Evolutionary conservation across 306 rosid species (phyloP), one percentile per base, ranked within the genome.

Genomic region (Astragalus membranaceus): DNA sequence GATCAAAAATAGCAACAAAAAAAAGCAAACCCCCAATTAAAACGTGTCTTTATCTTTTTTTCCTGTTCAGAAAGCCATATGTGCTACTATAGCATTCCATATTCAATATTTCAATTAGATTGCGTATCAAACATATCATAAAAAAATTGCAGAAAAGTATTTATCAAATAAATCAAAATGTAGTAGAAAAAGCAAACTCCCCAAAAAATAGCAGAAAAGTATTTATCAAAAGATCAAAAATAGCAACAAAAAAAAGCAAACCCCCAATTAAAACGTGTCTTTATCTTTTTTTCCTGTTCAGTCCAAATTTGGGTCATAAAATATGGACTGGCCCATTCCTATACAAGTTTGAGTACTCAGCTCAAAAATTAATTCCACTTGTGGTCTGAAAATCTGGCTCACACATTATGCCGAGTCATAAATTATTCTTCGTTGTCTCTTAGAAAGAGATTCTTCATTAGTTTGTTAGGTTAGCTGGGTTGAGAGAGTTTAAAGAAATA

Each of bases 31-130:
- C n/a, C n/a, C n/a, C n/a, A n/a, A n/a, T n/a, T n/a, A n/a, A n/a
- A n/a, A n/a, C n/a, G n/a, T n/a, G n/a, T n/a, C n/a, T n/a, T n/a
- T n/a, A n/a, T n/a, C n/a, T n/a, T n/a, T n/a, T n/a, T n/a, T n/a
- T n/a, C n/a, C n/a, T n/a, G n/a, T n/a, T 35, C 42, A 23, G 10
- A 64, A 48, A 62, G 36, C 33, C 63, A 59, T 44, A 53, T 57
- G 52, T 47, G 64, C 67, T 5, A 7, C 41, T 76, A 35, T n/a
- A 69, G 65, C 48, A 71, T 44, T 59, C 42, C 64, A 23, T 42
- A 35, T 16, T 51, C 60, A 61, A 49, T 39, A 50, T 64, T 74
- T 42, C 48, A 41, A 23, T 42, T 37, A 62, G 67, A 66, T 61
- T 16, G 42, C 41, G 44, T 55, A 64, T 29, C 57, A 54, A 26